Conservation (phyloP, 2,329 filamentous ascomycete species). For the Calycina marina region DNA sequence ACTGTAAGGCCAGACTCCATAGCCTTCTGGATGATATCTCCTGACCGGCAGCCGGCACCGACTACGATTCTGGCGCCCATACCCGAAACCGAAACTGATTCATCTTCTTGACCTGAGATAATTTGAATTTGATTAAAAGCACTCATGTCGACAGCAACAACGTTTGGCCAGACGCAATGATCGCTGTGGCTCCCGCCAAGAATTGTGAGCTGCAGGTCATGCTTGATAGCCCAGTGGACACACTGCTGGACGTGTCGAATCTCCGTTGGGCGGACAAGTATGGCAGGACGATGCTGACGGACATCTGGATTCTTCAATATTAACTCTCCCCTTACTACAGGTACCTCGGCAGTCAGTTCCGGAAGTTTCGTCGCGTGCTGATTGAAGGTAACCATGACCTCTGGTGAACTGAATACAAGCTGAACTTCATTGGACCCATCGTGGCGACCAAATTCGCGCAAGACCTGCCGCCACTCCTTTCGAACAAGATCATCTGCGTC, state of each 20-base stretch:
- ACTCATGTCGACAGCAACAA: constrained; percentile 43
- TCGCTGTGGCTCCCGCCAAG: constrained; percentile 45
- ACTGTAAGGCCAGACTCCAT: constrained; percentile 36
- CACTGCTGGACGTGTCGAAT: constrained; percentile 37
- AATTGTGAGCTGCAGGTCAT: constrained; percentile 31
- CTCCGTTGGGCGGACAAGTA: constrained; percentile 30
- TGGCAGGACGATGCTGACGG: constrained; percentile 27
- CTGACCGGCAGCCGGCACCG: constrained; percentile 40
- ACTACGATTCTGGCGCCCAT: constrained; percentile 30
- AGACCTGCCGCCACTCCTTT: constrained; percentile 34
- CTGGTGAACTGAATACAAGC: constrained; percentile 34
- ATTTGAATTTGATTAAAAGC: constrained; percentile 37
- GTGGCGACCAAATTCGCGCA: constrained; percentile 30
- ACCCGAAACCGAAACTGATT: constrained; percentile 9
- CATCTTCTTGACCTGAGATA: constrained; percentile 13
- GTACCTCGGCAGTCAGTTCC: constrained; percentile 29
- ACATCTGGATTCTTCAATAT: constrained; percentile 38
- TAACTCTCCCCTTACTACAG: constrained; percentile 11
- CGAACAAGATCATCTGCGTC: constrained; percentile 21
- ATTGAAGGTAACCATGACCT: constrained; percentile 36
- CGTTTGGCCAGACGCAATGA: constrained; percentile 37
- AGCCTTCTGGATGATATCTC: constrained; percentile 31
- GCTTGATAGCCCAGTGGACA: constrained; percentile 38
- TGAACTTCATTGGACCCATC: constrained; percentile 24
- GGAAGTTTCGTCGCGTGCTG: constrained; percentile 28